phyloP scores from a whole-genome alignment of 1,139 yeast species.

The Debaryomyces psychrophilus region DNA sequence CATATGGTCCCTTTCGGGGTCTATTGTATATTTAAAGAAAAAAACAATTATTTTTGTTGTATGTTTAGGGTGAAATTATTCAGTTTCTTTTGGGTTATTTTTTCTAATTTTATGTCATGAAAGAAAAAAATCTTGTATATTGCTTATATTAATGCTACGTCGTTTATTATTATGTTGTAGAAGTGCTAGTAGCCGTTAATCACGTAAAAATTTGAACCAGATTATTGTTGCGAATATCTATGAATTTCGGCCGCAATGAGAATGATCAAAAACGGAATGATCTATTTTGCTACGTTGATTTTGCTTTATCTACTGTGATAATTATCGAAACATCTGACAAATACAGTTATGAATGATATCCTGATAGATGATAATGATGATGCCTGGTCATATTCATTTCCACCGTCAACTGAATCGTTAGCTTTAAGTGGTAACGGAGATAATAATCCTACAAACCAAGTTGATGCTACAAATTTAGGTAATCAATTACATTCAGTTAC shows the following conservation, averaged over 20 bases:
- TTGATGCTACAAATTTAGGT: neutral
- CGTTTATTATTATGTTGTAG: conserved; percentile 11
- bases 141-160: conserved; percentile 19
- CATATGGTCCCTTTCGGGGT: conserved; percentile 3
- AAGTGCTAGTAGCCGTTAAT: no score
- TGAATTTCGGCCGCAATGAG: neutral
- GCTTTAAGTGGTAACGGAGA: conserved; percentile 13
- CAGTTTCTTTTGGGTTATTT: conserved; percentile 15
- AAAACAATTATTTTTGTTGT: conserved; percentile 8
- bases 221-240: no score
- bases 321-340: neutral
- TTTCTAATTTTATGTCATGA: conserved; percentile 15
- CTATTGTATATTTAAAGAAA: conserved; percentile 9
- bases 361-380: conserved; percentile 38
- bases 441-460: neutral
- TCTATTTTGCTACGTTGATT: neutral
- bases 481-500: neutral
- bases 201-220: no score
- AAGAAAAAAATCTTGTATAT: conserved; percentile 17
- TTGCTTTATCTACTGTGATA: neutral
- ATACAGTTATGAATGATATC: conserved; percentile 6
- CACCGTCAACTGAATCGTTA: conserved; percentile 42
- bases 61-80: conserved; percentile 12
- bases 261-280: neutral
- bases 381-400: conserved; percentile 50